phyloP scores from a whole-genome alignment of 257 asterid species.

The Striga asiatica region DNA sequence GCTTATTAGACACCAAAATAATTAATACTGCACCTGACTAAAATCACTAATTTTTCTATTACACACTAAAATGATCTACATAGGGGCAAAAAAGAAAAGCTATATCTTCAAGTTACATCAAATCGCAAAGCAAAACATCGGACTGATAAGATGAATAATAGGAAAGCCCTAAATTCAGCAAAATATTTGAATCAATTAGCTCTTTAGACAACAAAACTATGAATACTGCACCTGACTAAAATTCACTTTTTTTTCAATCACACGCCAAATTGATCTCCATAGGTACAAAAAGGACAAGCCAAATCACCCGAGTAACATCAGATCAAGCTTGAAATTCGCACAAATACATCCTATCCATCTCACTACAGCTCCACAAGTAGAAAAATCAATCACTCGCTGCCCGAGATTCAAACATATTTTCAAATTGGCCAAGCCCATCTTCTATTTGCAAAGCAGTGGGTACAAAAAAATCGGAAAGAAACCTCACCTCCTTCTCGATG shows the following conservation, averaged over 20 bases:
- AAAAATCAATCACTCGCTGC: neutral
- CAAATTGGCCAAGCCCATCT: neutral
- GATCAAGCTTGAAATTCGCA: conserved; percentile 24
- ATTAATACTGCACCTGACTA: no score
- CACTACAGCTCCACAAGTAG: neutral
- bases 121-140: no score
- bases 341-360: conserved; percentile 4
- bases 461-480: neutral
- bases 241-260: neutral
- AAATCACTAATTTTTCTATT: no score
- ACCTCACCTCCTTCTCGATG: conserved; percentile 70
- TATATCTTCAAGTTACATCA: no score
- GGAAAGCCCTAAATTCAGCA: no score
- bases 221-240: conserved; percentile 10
- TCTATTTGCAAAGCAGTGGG: neutral
- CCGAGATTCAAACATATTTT: neutral
- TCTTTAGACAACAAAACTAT: neutral
- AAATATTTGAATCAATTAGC: no score
- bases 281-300: neutral
- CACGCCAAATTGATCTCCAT: neutral
- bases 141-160: no score
- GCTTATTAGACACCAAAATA: no score
- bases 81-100: no score
- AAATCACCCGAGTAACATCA: conserved; percentile 10
- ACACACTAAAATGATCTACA: no score